A percentile compares a stretch with the other conserved stretches of the same genome.
Evolutionary conservation across 2,329 filamentous ascomycete genomes (phyloP).

Genomic region (Byssochlamys sp.): DNA sequence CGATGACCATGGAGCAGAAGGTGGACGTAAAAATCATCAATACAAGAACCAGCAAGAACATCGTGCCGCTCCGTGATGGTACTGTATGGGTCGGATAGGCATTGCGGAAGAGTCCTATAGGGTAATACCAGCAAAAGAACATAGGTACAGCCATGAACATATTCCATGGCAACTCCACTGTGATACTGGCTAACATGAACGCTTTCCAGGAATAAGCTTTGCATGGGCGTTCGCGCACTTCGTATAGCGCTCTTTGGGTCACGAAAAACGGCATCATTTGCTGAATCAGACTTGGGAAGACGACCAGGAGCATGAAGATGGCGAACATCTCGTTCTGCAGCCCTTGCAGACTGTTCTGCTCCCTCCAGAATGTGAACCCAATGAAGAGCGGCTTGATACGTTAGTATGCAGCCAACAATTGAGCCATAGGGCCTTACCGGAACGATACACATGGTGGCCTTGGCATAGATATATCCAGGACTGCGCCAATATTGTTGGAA

Average conservation of each 20-base stretch:
- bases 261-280: constrained; percentile 53
- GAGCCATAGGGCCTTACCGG: background rate
- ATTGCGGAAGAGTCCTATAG: constrained; percentile 41
- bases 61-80: constrained; percentile 50
- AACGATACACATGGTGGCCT: constrained; percentile 55
- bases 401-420: background rate
- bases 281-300: constrained; percentile 55
- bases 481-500: constrained; percentile 91
- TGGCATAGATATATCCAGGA: constrained; percentile 80
- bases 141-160: constrained; percentile 54
- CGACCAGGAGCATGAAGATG: constrained; percentile 75
- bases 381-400: constrained; percentile 60
- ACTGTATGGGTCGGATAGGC: constrained; percentile 30
- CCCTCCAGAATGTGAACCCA: constrained; percentile 70
- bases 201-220: constrained; percentile 67
- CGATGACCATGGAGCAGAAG: constrained; percentile 65
- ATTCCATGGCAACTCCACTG: constrained; percentile 62
- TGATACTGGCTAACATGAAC: constrained; percentile 61
- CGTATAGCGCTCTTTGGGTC: constrained; percentile 50
- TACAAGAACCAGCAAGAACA: constrained; percentile 55
- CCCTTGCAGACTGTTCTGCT: constrained; percentile 65
- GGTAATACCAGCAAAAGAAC: constrained; percentile 61
- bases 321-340: constrained; percentile 85
- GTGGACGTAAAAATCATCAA: constrained; percentile 64
- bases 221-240: constrained; percentile 52